These are phyloP conservation scores for Phytopythium chamaehyphon DNA, from an alignment of 352 stramenopile genomes.

Conservation along the genomic window DNA sequence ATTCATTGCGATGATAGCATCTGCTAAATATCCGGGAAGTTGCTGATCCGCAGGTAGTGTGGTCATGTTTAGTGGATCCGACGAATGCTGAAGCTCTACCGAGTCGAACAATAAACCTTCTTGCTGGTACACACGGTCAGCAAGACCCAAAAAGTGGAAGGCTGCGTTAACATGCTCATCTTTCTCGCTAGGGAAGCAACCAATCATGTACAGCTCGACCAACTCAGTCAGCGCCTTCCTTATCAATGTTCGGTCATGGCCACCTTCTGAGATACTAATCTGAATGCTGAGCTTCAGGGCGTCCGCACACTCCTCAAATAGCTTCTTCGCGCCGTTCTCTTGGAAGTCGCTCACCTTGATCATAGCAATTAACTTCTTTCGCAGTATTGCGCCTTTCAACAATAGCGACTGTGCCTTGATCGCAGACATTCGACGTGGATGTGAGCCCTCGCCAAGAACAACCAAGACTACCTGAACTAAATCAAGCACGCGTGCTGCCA, in stretches of 20 bases:
- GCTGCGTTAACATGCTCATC: conserved; percentile 59
- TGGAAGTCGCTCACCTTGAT: not conserved
- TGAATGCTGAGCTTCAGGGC: conserved; percentile 30
- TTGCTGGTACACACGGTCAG: conserved; percentile 33
- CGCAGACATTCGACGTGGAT: conserved; percentile 37
- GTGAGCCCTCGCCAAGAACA: conserved; percentile 15
- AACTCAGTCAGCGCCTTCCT: conserved; percentile 51
- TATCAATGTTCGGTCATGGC: conserved; percentile 56
- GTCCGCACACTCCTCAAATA: conserved; percentile 10
- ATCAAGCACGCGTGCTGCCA: conserved; percentile 12
- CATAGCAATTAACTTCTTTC: conserved; percentile 18
- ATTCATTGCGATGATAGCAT: not conserved
- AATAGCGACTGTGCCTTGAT: conserved; percentile 50
- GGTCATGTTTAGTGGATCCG: not conserved
- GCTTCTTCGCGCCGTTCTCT: too few relatives aligned
- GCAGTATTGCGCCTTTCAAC: conserved; percentile 44
- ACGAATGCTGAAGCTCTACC: conserved; percentile 43
- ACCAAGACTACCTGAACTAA: conserved; percentile 32
- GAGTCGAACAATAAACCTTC: conserved; percentile 52
- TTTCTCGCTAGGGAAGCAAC: conserved; percentile 28
- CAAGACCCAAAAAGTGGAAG: conserved; percentile 67
- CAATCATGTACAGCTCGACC: conserved; percentile 57
- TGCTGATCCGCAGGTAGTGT: not conserved
- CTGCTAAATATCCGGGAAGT: not conserved
- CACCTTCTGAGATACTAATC: conserved; percentile 34